Base-by-base conservation (phyloP, 495 filamentous ascomycete genomes). In the Arthonia radiata region DNA sequence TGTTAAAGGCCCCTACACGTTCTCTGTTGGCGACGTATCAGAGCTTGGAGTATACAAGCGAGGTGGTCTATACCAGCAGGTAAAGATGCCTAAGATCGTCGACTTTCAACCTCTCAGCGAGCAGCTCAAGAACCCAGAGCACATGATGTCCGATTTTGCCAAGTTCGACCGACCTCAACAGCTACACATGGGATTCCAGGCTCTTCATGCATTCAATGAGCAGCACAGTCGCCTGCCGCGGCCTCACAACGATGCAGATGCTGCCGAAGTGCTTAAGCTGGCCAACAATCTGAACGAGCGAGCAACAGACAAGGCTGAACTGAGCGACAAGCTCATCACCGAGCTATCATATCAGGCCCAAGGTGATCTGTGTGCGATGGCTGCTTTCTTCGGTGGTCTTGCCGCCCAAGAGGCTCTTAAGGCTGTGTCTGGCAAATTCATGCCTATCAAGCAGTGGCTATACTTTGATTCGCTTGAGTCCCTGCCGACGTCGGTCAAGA, bases 401-500 rank as follows among this genome's bases (percentile, higher is more conserved):
- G 72, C 77, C 21, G 89, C 89, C 6, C 89, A 99, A 48, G 89
- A 99, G 43, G 79, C 92, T 12, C 61, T 99, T 27, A 94, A 99
- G 49, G 76, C 83, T 22, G 76, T 99, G 13, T 99, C 89, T 28
- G 86, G 83, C 36, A 99, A 99, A 48, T 99, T 99, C 51, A 61
- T 73, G 35, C 89, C 89, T 3, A 68, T 93, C 31, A 59, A 73
- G 31, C 89, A 94, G 45, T 90, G 72, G 61, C 60, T 94, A 36
- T 99, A 99, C 54, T 86, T 99, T 36, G 86, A 99, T 48, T 89
- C 89, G 4, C 55, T 99, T 24, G 89, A 99, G 52, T 90, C 86
- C 13, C 61, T 99, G 19, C 82, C 89, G 9, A 54, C 64, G 4
- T 72, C 64, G 4, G 54, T 49, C 14, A 54, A 57, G 28, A 71